phyloP scores from a whole-genome alignment of 345 rosid genomes.

The Bruguiera gymnorhiza region DNA sequence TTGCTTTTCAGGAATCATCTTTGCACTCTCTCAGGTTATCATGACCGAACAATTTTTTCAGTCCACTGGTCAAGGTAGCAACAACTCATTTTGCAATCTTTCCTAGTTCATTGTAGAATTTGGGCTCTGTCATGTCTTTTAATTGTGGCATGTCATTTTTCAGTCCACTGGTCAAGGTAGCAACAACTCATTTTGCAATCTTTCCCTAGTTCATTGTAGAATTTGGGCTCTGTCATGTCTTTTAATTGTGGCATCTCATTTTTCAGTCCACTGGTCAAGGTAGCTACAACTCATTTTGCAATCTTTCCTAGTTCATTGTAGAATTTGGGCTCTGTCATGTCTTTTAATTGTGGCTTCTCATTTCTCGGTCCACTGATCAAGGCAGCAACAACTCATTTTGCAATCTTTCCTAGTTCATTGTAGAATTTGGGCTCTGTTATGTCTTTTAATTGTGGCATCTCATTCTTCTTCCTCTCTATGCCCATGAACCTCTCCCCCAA shows the following conservation, averaged over 20 bases:
- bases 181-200: neutral
- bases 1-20: constrained; percentile 66
- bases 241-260: neutral
- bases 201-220: too few relatives aligned
- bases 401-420: neutral
- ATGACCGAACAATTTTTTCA: constrained; percentile 90
- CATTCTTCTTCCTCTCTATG: too few relatives aligned
- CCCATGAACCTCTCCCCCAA: neutral
- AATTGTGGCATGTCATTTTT: neutral
- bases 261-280: constrained; percentile 83
- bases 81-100: neutral
- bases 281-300: constrained; percentile 21
- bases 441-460: neutral
- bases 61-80: constrained; percentile 94
- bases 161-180: constrained; percentile 92
- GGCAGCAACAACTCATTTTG: constrained; percentile 38
- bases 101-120: neutral
- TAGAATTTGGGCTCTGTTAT: neutral
- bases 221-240: neutral
- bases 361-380: constrained; percentile 70
- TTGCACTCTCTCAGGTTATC: constrained; percentile 86
- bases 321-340: neutral
- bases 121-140: neutral
- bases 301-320: too few relatives aligned
- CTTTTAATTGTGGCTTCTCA: neutral